Evolutionary conservation across 148 eudicot genomes (phyloP).

Genomic region (Beta vulgaris): DNA sequence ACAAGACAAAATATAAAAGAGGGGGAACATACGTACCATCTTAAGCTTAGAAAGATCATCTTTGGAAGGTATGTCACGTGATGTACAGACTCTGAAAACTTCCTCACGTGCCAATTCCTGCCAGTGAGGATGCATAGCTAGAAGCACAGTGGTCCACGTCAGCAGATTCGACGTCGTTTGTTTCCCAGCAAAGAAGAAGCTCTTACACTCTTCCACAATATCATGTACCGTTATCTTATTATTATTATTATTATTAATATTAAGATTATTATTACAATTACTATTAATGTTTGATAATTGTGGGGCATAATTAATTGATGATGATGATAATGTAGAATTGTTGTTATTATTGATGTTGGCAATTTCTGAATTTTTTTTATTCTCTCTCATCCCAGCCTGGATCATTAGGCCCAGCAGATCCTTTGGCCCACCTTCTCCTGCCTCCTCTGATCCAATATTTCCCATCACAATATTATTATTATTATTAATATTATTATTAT

Average conservation of each 20-base stretch:
- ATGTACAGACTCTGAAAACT: constrained; percentile 67
- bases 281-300: constrained; percentile 16
- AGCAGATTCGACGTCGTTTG: constrained; percentile 92
- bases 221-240: constrained; percentile 57
- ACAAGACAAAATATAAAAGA: too few relatives aligned
- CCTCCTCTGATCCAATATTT: constrained; percentile 19
- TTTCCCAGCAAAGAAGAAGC: constrained; percentile 91
- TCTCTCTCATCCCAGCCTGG: constrained; percentile 53
- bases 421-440: constrained; percentile 46
- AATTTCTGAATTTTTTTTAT: constrained; percentile 1
- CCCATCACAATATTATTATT: too few relatives aligned
- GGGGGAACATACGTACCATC: constrained; percentile 47
- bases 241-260: constrained; percentile 23
- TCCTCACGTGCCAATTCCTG: constrained; percentile 95
- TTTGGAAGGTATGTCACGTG: constrained; percentile 89
- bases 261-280: constrained; percentile 18
- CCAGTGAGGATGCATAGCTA: constrained; percentile 96
- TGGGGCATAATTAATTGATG: constrained; percentile 2
- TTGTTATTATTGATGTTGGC: not conserved
- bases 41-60: constrained; percentile 84
- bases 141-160: constrained; percentile 85
- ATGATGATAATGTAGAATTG: constrained; percentile 6
- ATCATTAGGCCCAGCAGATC: constrained; percentile 87
- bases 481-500: not conserved
- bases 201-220: constrained; percentile 97